phyloP scores from a whole-genome alignment of 2,329 filamentous ascomycete genomes.

The Colletotrichum australisinense region DNA sequence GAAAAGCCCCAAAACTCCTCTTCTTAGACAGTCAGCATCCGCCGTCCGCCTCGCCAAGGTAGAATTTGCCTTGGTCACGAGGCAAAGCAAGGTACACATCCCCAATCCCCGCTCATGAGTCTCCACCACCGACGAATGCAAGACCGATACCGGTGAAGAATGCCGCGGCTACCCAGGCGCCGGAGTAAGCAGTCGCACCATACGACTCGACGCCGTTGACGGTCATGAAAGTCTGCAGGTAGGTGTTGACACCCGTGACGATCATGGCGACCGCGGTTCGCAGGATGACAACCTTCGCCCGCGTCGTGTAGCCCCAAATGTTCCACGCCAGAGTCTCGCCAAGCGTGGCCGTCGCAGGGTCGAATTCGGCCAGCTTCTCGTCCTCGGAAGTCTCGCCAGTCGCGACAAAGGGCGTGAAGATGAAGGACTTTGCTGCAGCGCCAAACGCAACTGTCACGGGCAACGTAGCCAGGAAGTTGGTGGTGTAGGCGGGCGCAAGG shows the following conservation, averaged over 20 bases:
- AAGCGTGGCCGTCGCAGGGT: constrained; percentile 74
- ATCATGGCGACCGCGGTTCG: constrained; percentile 71
- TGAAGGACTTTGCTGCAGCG: constrained; percentile 77
- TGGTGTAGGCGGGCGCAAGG: constrained; percentile 74
- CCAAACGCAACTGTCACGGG: constrained; percentile 71
- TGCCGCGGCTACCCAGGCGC: constrained; percentile 78
- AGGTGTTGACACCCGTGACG: constrained; percentile 68
- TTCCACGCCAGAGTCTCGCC: constrained; percentile 79
- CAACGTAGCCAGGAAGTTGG: constrained; percentile 70
- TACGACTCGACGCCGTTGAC: constrained; percentile 76
- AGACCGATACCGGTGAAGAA: constrained; percentile 68
- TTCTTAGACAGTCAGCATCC: not conserved
- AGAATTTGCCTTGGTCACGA: not conserved
- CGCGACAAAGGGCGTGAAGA: constrained; percentile 77
- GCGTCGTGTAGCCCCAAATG: constrained; percentile 74
- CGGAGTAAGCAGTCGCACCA: constrained; percentile 79
- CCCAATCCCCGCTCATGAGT: constrained; percentile 17
- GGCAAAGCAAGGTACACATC: constrained; percentile 3
- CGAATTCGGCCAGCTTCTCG: constrained; percentile 64
- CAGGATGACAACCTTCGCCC: constrained; percentile 71
- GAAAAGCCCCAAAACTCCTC: constrained; percentile 22
- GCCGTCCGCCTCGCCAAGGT: constrained; percentile 14
- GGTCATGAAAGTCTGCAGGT: constrained; percentile 73
- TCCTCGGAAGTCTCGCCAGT: constrained; percentile 62
- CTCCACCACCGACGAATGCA: constrained; percentile 59